phyloP scores from a whole-genome alignment of 2,329 filamentous ascomycete species.

The Penicillium griseofulvum region DNA sequence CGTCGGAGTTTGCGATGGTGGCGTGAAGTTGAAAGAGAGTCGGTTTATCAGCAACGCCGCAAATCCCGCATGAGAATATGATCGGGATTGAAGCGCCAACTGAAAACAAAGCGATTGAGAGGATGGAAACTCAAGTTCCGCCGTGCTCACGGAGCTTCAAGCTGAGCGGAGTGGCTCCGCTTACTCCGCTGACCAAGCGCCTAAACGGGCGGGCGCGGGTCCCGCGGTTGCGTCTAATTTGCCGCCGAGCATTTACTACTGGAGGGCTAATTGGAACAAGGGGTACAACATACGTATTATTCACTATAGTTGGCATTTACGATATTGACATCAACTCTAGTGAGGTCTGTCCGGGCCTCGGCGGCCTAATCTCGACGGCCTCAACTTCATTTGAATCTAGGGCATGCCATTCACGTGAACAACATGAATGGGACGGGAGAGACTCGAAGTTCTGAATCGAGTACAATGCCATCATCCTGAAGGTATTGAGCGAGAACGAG shows the following conservation, averaged over 20 bases:
- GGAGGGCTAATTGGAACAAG: background rate
- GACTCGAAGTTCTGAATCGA: background rate
- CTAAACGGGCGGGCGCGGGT: background rate
- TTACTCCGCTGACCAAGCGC: conserved; percentile 11
- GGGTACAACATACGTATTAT: background rate
- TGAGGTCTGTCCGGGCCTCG: background rate
- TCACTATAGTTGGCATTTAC: background rate
- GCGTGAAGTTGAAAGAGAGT: background rate
- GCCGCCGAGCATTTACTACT: background rate
- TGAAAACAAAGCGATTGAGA: background rate
- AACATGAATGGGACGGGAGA: background rate
- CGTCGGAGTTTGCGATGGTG: background rate
- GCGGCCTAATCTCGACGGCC: no score
- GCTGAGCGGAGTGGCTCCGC: conserved; percentile 4
- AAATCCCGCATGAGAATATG: no score
- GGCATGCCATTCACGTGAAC: background rate
- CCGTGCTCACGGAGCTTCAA: conserved; percentile 2
- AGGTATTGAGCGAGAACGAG: background rate
- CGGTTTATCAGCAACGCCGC: background rate
- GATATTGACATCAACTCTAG: background rate
- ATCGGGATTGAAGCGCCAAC: background rate
- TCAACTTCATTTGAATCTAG: no score
- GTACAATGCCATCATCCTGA: no score
- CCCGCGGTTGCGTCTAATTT: conserved; percentile 1
- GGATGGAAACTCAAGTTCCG: background rate